phyloP scores from a whole-genome alignment of 139 green algal genomes.

The Chlorokybus atmophyticus region DNA sequence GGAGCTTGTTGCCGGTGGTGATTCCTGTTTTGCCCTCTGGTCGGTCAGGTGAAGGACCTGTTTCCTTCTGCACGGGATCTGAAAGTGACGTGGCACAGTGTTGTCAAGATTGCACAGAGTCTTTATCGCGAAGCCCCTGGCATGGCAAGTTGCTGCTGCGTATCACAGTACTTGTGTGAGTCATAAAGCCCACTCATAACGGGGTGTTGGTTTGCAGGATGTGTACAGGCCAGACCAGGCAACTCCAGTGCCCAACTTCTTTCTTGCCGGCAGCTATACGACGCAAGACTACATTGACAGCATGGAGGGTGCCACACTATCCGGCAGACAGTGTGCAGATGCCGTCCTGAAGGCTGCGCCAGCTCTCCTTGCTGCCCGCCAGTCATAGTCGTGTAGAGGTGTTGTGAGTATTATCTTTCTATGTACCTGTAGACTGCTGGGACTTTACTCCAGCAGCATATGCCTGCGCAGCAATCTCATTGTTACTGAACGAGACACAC shows the following conservation, averaged over 20 bases:
- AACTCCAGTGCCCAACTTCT: conserved; percentile 87
- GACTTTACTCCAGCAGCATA: no score
- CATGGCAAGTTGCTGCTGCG: conserved; percentile 1
- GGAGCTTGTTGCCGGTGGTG: neutral
- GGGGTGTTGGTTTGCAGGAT: conserved; percentile 65
- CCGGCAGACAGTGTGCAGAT: conserved; percentile 31
- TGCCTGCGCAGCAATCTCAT: no score
- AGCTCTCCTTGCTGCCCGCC: no score
- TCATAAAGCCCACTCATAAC: no score
- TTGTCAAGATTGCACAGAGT: conserved; percentile 90
- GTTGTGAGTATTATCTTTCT: no score
- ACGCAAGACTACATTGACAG: conserved; percentile 90
- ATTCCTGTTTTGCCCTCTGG: no score
- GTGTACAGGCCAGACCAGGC: conserved; percentile 69
- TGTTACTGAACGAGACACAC: no score
- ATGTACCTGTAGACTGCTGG: no score
- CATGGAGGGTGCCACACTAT: conserved; percentile 94
- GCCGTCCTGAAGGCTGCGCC: neutral
- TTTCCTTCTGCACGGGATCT: conserved; percentile 72
- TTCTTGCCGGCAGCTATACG: conserved; percentile 86
- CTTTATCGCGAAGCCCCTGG: conserved; percentile 77
- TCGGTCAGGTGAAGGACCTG: conserved; percentile 36
- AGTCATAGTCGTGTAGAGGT: no score
- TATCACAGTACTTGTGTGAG: neutral
- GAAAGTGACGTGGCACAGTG: conserved; percentile 56